phyloP scores from a whole-genome alignment of 2,329 filamentous ascomycete genomes.

The Magnaporthiopsis poae region DNA sequence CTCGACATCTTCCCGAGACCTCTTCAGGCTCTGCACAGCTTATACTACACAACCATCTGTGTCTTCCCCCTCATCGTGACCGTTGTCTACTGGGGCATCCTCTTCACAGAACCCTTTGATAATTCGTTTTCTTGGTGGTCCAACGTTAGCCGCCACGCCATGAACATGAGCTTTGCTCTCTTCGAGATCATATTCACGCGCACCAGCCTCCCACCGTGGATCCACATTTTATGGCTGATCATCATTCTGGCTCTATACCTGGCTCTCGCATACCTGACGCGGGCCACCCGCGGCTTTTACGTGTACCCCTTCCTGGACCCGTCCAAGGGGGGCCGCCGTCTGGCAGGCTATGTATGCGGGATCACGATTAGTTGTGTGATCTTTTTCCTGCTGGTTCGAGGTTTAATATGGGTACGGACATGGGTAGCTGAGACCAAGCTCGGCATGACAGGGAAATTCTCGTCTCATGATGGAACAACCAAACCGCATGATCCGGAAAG shows the following conservation, averaged over 20 bases:
- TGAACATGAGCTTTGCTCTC: slow-evolving; percentile 66
- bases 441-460: slow-evolving; percentile 30
- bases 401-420: slow-evolving; percentile 38
- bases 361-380: slow-evolving; percentile 44
- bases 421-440: slow-evolving; percentile 40
- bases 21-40: slow-evolving; percentile 54
- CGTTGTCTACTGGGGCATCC: slow-evolving; percentile 58
- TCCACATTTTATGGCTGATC: slow-evolving; percentile 59
- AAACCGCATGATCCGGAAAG: not conserved
- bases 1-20: slow-evolving; percentile 50
- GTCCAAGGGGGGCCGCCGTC: slow-evolving; percentile 34
- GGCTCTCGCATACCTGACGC: slow-evolving; percentile 62
- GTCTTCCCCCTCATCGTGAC: slow-evolving; percentile 61
- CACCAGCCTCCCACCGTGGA: slow-evolving; percentile 49
- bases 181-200: slow-evolving; percentile 64
- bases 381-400: slow-evolving; percentile 43
- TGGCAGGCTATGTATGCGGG: slow-evolving; percentile 56
- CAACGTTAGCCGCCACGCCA: slow-evolving; percentile 62
- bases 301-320: slow-evolving; percentile 71
- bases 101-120: slow-evolving; percentile 40
- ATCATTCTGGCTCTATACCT: slow-evolving; percentile 65
- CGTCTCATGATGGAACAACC: slow-evolving; percentile 2
- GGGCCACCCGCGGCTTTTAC: slow-evolving; percentile 61
- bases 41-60: slow-evolving; percentile 54
- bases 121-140: slow-evolving; percentile 46